These are phyloP conservation scores for Amanita phalloides DNA, from an alignment of 768 basidiomycete species.

Conservation along the genomic window DNA sequence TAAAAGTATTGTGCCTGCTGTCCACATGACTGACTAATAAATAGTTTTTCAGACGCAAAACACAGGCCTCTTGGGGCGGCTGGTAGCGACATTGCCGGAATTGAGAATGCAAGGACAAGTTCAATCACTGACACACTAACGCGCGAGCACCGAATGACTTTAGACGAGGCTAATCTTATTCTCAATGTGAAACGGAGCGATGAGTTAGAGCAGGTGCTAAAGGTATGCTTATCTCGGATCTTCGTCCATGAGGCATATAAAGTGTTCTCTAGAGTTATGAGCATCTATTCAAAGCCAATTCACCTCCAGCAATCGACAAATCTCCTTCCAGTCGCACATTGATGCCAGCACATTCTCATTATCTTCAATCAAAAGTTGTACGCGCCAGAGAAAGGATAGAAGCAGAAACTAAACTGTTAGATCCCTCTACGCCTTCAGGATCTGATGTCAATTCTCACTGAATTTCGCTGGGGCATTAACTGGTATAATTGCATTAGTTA, in stretches of 20 bases:
- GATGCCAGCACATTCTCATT: slow-evolving; percentile 63
- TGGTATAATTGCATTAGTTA: background rate
- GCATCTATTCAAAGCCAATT: slow-evolving; percentile 85
- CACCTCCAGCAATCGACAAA: slow-evolving; percentile 49
- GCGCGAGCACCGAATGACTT: slow-evolving; percentile 80
- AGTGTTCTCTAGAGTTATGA: slow-evolving; percentile 66
- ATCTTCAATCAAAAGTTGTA: slow-evolving; percentile 95
- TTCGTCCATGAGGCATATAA: background rate
- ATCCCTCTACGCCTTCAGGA: slow-evolving; percentile 12
- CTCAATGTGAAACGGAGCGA: slow-evolving; percentile 79
- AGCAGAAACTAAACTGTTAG: slow-evolving; percentile 49
- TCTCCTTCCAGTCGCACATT: slow-evolving; percentile 21
- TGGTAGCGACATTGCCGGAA: slow-evolving; percentile 62
- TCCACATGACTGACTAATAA: background rate
- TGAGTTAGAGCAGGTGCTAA: slow-evolving; percentile 52
- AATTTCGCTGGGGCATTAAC: background rate
- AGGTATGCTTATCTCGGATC: slow-evolving; percentile 35
- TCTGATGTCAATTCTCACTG: background rate
- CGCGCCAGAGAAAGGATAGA: slow-evolving; percentile 92
- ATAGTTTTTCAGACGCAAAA: slow-evolving; percentile 59
- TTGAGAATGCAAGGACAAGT: slow-evolving; percentile 64
- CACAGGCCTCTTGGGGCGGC: slow-evolving; percentile 60
- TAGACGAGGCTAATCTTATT: slow-evolving; percentile 92
- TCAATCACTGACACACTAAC: slow-evolving; percentile 75
- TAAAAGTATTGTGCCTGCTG: slow-evolving; percentile 54